Evolutionary conservation across 306 rosid genomes (phyloP).

Genomic region (Dalbergia cultrata): DNA sequence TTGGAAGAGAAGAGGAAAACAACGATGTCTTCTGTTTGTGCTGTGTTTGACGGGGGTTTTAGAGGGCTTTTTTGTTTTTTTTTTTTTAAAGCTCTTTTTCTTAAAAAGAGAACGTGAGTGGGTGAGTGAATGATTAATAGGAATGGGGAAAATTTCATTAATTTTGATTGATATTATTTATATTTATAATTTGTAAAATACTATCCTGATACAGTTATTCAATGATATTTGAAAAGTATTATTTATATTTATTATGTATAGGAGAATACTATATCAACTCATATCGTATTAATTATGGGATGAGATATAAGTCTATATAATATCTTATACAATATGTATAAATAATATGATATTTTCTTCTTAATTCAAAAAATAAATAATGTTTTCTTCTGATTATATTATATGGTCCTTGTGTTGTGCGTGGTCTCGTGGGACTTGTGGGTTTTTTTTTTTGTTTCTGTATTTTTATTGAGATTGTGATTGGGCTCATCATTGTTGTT

Average conservation of each 20-base stretch:
- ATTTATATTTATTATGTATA: no score
- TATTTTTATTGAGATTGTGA: no score
- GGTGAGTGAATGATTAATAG: constrained; percentile 32
- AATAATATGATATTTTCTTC: no score
- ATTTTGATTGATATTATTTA: no score
- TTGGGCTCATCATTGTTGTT: not conserved
- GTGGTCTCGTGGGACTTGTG: not conserved
- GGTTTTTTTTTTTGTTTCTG: not conserved
- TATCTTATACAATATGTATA: no score
- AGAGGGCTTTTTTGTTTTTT: not conserved
- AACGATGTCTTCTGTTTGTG: not conserved
- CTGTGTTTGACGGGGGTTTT: constrained; percentile 17
- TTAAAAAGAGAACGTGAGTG: not conserved
- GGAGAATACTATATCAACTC: no score
- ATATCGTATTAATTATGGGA: no score
- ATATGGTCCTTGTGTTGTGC: not conserved
- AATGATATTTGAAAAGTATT: no score
- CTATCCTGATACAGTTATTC: no score
- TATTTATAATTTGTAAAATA: no score
- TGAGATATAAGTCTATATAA: no score
- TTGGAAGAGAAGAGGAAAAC: not conserved
- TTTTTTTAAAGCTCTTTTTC: not conserved
- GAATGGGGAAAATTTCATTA: not conserved
- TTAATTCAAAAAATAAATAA: no score
- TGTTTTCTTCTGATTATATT: not conserved